Evolutionary conservation across 768 basidiomycete genomes (phyloP).

Genomic region (Chiua virens): DNA sequence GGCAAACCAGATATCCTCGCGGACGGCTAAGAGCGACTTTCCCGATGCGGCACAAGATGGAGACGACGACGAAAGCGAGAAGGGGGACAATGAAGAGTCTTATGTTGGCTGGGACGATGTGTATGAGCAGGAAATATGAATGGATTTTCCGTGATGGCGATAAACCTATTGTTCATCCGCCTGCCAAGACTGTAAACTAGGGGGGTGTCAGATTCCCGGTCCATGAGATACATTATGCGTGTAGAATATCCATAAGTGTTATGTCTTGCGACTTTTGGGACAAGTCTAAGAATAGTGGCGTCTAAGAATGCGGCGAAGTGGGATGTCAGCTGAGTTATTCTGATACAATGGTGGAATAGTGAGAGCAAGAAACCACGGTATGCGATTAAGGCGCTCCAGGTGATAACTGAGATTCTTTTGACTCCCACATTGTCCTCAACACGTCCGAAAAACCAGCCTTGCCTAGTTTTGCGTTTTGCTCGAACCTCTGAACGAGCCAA

Average conservation of each 20-base stretch:
- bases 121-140: conserved; percentile 71
- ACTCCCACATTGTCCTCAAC: conserved; percentile 73
- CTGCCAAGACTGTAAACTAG: background rate
- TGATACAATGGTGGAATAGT: conserved; percentile 2
- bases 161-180: background rate
- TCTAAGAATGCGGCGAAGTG: conserved; percentile 23
- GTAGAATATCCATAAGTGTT: conserved; percentile 31
- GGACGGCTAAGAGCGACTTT: conserved; percentile 20
- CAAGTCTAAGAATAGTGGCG: conserved; percentile 20
- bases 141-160: background rate
- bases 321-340: conserved; percentile 3
- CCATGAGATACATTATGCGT: conserved; percentile 18
- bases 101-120: conserved; percentile 45
- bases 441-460: conserved; percentile 91
- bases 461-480: conserved; percentile 88
- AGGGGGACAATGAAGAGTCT: conserved; percentile 36
- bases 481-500: conserved; percentile 86
- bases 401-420: conserved; percentile 52
- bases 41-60: conserved; percentile 3
- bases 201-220: conserved; percentile 1
- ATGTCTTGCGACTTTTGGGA: conserved; percentile 24
- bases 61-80: conserved; percentile 38
- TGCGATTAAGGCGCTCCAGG: conserved; percentile 28
- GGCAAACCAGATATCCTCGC: conserved; percentile 31
- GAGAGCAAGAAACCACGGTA: background rate